A percentile compares a stretch with the other conserved stretches of the same genome.
These are phyloP conservation scores for Nicotiana attenuata DNA, from an alignment of 257 asterid genomes.

Conservation along the genomic window DNA sequence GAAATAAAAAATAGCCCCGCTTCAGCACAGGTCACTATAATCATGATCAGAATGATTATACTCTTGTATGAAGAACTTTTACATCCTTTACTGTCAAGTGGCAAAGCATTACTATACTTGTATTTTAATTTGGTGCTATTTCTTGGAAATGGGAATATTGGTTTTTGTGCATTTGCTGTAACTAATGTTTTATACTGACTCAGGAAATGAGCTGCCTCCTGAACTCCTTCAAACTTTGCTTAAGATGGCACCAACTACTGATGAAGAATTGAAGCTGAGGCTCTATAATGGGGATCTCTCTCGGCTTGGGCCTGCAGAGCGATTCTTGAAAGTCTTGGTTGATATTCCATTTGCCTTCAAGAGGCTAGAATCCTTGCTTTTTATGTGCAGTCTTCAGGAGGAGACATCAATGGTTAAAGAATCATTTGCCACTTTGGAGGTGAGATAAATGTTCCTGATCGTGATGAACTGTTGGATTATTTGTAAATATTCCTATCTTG, in stretches of 20 bases:
- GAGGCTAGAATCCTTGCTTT: conserved; percentile 61
- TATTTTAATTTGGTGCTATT: not conserved
- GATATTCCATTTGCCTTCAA: conserved; percentile 79
- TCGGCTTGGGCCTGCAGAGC: conserved; percentile 75
- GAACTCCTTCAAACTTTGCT: conserved; percentile 70
- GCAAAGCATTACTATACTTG: not conserved
- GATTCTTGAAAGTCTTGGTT: conserved; percentile 77
- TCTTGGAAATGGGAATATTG: conserved; percentile 7
- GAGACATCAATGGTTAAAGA: conserved; percentile 47
- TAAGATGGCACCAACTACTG: conserved; percentile 87
- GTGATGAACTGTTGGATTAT: not conserved
- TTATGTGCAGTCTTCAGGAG: conserved; percentile 77
- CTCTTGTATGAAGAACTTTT: not conserved
- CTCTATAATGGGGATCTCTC: conserved; percentile 68
- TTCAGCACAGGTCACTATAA: not conserved
- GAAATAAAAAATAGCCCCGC: not conserved
- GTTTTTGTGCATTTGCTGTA: not conserved
- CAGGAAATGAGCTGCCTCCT: conserved; percentile 91
- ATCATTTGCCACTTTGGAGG: conserved; percentile 72
- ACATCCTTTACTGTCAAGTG: not conserved
- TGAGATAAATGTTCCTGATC: conserved; percentile 22
- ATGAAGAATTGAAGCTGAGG: conserved; percentile 82
- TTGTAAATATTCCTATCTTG: not conserved
- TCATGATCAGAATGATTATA: not conserved
- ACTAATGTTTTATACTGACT: conserved; percentile 15